Evolutionary conservation across 2,329 filamentous ascomycete genomes (phyloP).

Genomic region (Epichloe scottii): DNA sequence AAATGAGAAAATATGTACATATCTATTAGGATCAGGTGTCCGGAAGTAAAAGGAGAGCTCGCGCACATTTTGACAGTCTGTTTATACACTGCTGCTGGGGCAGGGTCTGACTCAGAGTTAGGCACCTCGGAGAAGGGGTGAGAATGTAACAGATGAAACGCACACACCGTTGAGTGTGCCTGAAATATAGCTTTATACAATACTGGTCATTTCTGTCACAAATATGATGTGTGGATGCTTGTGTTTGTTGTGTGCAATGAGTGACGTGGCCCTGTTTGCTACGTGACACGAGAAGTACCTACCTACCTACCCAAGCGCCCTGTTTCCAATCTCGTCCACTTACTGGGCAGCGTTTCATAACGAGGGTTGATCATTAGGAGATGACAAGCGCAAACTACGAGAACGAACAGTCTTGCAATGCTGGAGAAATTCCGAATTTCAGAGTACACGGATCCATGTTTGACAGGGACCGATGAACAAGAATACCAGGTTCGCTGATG

Average conservation of each 20-base stretch:
- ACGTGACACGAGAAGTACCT: background rate
- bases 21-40: conserved; percentile 4
- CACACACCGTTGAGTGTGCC: background rate
- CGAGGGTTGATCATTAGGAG: too few relatives aligned
- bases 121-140: background rate
- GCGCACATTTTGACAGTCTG: conserved; percentile 1
- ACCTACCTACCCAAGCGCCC: too few relatives aligned
- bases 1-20: conserved; percentile 9
- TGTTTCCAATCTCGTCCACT: too few relatives aligned
- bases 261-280: background rate
- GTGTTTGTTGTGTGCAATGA: background rate
- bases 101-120: background rate
- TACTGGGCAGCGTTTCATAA: too few relatives aligned
- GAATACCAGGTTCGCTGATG: too few relatives aligned
- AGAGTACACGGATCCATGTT: too few relatives aligned
- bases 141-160: background rate
- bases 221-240: background rate
- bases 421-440: too few relatives aligned
- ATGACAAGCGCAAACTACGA: too few relatives aligned
- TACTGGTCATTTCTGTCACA: background rate
- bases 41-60: background rate
- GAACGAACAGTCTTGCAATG: too few relatives aligned
- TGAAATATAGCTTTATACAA: conserved; percentile 1
- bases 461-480: too few relatives aligned
- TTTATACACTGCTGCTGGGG: background rate